Evolutionary conservation across 2,329 filamentous ascomycete genomes (phyloP), one percentile per base, ranked within the genome.

Genomic region (Ceratocystis lukuohia): DNA sequence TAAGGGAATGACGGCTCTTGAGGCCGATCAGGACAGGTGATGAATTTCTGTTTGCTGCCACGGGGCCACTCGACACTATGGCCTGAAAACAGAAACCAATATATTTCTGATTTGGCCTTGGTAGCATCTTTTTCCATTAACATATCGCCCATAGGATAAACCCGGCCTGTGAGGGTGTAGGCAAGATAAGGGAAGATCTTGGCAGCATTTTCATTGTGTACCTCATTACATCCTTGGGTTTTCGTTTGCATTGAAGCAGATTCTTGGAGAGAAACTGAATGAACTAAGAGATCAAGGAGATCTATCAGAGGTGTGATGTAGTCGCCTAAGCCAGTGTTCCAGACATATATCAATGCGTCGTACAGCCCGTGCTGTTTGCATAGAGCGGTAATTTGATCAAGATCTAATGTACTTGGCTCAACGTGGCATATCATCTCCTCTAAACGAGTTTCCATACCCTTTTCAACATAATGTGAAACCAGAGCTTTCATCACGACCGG

Each of bases 141-240:
- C 0, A 78, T 75, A 62, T 88, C 84, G 1, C 89, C 94, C 0
- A 88, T 94, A 0, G 95, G 94, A 73, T 99, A 99, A n/a, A 91
- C 79, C 48, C 94, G 85, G 17, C 92, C 88, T 0, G 94, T 97
- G 65, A 97, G 81, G 3, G 88, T 87, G 73, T 96, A 97, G 0
- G 94, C 95, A 5, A 99, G 80, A 72, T 96, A 99, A 0, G 94
- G 90, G 71, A 96, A 99, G 69, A 96, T 86, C 74, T 97, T 99
- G 74, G 89, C 82, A 2, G 90, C 91, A 71, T 91, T 88, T 30
- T 86, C 82, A 66, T 83, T 81, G 71, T 83, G 83, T 10, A 83
- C 80, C 64, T 87, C 84, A 65, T 83, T 80, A 22, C 59, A 59
- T 44, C 65, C 56, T 48, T 80, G 80, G 7, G 81, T 74, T 46